Conservation (phyloP, 2,329 filamentous ascomycete species). For the Alternaria brassicicola region DNA sequence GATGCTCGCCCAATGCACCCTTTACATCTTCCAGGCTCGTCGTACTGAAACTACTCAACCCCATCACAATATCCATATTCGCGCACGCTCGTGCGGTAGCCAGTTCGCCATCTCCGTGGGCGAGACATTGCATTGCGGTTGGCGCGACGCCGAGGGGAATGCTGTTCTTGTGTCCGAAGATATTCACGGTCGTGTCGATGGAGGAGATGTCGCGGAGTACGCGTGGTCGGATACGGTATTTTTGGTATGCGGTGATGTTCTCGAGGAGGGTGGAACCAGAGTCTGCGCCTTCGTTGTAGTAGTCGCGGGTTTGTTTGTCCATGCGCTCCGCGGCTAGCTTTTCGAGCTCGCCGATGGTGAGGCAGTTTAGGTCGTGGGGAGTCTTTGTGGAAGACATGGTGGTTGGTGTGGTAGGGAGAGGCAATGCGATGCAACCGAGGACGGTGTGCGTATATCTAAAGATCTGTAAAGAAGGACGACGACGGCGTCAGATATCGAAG, state of each 20-base stretch:
- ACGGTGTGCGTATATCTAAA: background rate
- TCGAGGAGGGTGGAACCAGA: slow-evolving; percentile 31
- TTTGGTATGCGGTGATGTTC: slow-evolving; percentile 38
- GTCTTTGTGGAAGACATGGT: slow-evolving; percentile 24
- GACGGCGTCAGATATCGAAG: slow-evolving; percentile 3
- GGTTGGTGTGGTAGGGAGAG: background rate
- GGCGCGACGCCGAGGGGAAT: slow-evolving; percentile 53
- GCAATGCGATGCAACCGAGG: background rate
- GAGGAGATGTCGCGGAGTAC: slow-evolving; percentile 50
- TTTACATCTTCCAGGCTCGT: slow-evolving; percentile 54
- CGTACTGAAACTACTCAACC: slow-evolving; percentile 49
- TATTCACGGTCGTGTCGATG: slow-evolving; percentile 45
- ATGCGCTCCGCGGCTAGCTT: slow-evolving; percentile 35
- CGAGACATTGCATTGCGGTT: slow-evolving; percentile 52
- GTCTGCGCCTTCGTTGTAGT: slow-evolving; percentile 38
- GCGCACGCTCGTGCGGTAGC: slow-evolving; percentile 51
- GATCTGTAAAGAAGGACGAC: background rate
- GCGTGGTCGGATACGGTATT: slow-evolving; percentile 40
- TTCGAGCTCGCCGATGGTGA: slow-evolving; percentile 36
- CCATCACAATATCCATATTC: slow-evolving; percentile 46
- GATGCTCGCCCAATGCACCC: slow-evolving; percentile 50
- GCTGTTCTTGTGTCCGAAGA: slow-evolving; percentile 26
- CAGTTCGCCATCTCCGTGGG: slow-evolving; percentile 53
- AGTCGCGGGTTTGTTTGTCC: slow-evolving; percentile 41
- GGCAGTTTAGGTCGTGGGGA: slow-evolving; percentile 32